These are phyloP conservation scores for Ustilago trichophora DNA, from an alignment of 1,284 basidiomycete species.

Conservation along the genomic window DNA sequence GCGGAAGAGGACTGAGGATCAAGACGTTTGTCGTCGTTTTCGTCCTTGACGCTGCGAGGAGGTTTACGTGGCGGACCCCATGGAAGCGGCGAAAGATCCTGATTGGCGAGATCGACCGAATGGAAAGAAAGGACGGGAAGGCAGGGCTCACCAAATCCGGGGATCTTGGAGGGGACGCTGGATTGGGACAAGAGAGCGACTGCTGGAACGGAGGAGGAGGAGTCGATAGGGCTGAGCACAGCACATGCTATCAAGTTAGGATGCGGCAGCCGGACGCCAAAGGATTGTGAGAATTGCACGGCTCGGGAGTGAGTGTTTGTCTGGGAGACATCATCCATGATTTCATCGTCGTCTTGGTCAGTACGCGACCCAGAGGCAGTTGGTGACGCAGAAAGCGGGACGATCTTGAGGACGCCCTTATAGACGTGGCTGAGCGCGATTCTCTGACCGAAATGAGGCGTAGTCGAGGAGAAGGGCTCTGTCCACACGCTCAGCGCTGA, in stretches of 20 bases:
- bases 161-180: conserved; percentile 45
- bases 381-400: conserved; percentile 18
- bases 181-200: conserved; percentile 61
- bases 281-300: conserved; percentile 23
- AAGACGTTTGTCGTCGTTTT: conserved; percentile 11
- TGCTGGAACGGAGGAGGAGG: conserved; percentile 5
- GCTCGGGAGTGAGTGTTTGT: background rate
- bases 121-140: conserved; percentile 64
- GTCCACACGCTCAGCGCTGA: conserved; percentile 34
- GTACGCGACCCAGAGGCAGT: background rate
- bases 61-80: conserved; percentile 53
- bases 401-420: conserved; percentile 45
- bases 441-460: conserved; percentile 8
- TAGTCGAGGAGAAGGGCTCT: conserved; percentile 15
- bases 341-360: conserved; percentile 14
- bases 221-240: conserved; percentile 31
- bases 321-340: conserved; percentile 18
- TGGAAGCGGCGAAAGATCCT: conserved; percentile 50
- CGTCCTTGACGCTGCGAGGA: conserved; percentile 17
- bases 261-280: conserved; percentile 52
- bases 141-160: conserved; percentile 56
- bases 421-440: conserved; percentile 46
- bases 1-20: conserved; percentile 21
- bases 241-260: conserved; percentile 48
- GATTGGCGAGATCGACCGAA: conserved; percentile 28